Evolutionary conservation across 441 rosid species (phyloP).

Genomic region (Pelargonium citronellum): DNA sequence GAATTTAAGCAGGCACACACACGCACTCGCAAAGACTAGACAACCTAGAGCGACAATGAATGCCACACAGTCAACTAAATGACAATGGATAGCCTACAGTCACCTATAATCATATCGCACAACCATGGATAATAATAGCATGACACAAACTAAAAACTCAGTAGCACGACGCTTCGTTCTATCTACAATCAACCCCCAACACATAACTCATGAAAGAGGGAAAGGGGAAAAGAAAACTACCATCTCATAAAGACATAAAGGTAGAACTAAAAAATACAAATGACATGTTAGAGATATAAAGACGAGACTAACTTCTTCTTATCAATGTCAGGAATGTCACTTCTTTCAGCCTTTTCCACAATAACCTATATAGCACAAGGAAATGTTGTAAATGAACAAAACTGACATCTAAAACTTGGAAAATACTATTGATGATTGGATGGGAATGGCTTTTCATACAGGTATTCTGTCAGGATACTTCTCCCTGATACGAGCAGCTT

Average conservation of each 20-base stretch:
- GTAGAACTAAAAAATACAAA: not conserved
- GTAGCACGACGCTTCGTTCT: not conserved
- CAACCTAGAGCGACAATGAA: too few relatives aligned
- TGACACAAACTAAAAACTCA: not conserved
- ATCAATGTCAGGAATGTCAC: constrained; percentile 39
- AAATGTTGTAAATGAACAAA: not conserved
- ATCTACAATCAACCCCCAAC: not conserved
- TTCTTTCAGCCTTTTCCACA: constrained; percentile 40
- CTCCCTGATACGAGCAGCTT: constrained; percentile 57
- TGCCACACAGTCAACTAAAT: too few relatives aligned
- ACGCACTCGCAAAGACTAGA: too few relatives aligned
- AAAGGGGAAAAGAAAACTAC: not conserved
- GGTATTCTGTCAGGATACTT: constrained; percentile 58
- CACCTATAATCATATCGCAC: too few relatives aligned
- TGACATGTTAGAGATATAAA: not conserved
- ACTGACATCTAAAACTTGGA: not conserved
- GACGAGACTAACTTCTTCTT: constrained; percentile 32
- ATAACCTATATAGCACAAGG: constrained; percentile 24
- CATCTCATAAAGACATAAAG: not conserved
- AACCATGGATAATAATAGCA: too few relatives aligned
- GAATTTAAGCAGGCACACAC: too few relatives aligned
- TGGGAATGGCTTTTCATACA: constrained; percentile 21
- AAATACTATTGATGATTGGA: not conserved
- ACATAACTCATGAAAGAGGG: not conserved
- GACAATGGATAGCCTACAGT: too few relatives aligned